Evolutionary conservation across 1,284 basidiomycete genomes (phyloP), one percentile per base, ranked within the genome.

Genomic region (Heterobasidion occidentale): DNA sequence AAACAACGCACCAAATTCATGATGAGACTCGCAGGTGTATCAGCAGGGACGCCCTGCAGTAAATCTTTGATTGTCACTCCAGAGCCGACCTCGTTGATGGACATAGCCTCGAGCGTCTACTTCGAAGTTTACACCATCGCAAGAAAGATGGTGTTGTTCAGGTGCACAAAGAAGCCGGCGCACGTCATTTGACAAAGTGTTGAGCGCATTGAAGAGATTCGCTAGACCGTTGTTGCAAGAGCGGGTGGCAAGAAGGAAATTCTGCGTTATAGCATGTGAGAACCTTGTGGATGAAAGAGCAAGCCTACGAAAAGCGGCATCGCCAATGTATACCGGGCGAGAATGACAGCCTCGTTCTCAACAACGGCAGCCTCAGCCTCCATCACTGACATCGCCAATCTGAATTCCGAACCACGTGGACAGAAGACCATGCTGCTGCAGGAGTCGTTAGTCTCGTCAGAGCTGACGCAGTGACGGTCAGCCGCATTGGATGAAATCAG

Each of bases 21-120:
- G 65, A 96, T 94, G 60, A 94, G 67, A 52, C 72, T 74, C 0
- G 92, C 93, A 1, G 86, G 88, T 50, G 94, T 78, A 54, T 83
- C 71, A 33, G 96, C 80, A 1, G 88, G 86, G 9, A 95, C 92
- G 36, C 94, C 94, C 59, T 85, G 77, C 34, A 96, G 70, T 3
- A 73, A 76, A 71, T 96, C 93, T 57, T 81, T 60, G 55, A 96
- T 95, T 81, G 86, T 81, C 38, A 95, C 73, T 3, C 92, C 93
- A 1, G 86, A 84, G 42, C 84, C 84, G 19, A 96, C 90, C 68
- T 95, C 94, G 67, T 96, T 96, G 36, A 95, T 88, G 4, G 87
- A 77, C 9, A 95, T 74, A 9, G 92, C 92, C 70, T 95, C 92
- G 17, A 94, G 75, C 9, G 78, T 77, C 67, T 86, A 94, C 70